A percentile compares a stretch with the other conserved stretches of the same genome.
phyloP scores from a whole-genome alignment of 257 asterid species.

The Solanum tacnaense region DNA sequence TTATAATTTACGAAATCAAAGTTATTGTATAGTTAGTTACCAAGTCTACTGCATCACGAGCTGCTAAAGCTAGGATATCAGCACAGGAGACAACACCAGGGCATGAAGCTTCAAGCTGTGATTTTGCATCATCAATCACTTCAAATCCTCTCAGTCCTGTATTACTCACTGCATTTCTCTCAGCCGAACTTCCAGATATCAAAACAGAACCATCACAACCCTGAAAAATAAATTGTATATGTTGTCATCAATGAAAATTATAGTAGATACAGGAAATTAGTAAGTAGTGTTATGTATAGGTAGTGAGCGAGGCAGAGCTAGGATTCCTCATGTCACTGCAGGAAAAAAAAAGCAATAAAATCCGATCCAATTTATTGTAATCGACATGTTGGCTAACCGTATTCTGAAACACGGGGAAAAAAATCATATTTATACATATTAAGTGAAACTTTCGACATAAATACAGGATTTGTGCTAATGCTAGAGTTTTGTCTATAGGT shows the following conservation, averaged over 20 bases:
- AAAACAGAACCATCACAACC: slow-evolving; percentile 63
- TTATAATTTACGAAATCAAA: not conserved
- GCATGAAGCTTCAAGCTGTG: slow-evolving; percentile 45
- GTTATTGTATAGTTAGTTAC: slow-evolving; percentile 14
- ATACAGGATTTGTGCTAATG: not conserved
- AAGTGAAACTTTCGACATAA: not conserved
- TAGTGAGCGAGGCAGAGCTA: no score
- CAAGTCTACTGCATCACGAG: slow-evolving; percentile 61
- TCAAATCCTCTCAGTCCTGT: slow-evolving; percentile 49
- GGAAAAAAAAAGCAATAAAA: no score
- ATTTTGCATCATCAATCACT: slow-evolving; percentile 56
- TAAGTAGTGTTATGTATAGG: not conserved
- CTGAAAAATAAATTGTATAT: slow-evolving; percentile 9
- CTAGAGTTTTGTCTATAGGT: not conserved
- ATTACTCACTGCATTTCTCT: slow-evolving; percentile 39
- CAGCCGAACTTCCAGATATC: slow-evolving; percentile 32
- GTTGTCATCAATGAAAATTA: not conserved
- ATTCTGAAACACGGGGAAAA: no score
- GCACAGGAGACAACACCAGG: slow-evolving; percentile 61
- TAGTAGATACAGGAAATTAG: not conserved
- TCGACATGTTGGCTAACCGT: no score
- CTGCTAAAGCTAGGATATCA: slow-evolving; percentile 55
- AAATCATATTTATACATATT: no score
- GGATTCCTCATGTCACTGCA: no score
- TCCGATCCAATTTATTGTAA: no score